Evolutionary conservation across 495 filamentous ascomycete genomes (phyloP).

Genomic region (Hyphodiscus hymeniophilus): DNA sequence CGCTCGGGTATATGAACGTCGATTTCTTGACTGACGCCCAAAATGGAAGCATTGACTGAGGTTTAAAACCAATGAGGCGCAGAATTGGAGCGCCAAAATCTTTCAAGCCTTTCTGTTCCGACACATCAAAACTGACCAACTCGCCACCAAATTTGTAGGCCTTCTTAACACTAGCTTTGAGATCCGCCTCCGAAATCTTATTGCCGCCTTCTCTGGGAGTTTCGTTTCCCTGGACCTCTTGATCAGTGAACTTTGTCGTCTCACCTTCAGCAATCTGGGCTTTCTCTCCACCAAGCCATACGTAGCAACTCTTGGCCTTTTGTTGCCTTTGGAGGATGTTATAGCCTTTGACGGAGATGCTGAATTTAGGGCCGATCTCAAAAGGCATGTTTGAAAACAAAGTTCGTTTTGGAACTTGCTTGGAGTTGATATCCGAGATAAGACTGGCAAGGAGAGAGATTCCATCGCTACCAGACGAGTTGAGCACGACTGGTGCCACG

Average conservation of each 20-base stretch:
- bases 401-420: conserved; percentile 77
- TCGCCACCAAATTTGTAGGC: conserved; percentile 95
- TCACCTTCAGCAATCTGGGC: conserved; percentile 68
- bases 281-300: conserved; percentile 78
- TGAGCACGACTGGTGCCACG: conserved; percentile 34
- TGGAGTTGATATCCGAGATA: conserved; percentile 83
- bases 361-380: conserved; percentile 77
- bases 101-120: conserved; percentile 69
- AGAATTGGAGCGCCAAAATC: conserved; percentile 76
- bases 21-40: conserved; percentile 84
- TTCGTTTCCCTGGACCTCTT: conserved; percentile 66
- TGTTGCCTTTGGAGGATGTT: conserved; percentile 77
- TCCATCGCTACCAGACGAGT: conserved; percentile 56
- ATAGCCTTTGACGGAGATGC: conserved; percentile 88
- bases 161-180: conserved; percentile 76
- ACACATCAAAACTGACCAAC: conserved; percentile 73
- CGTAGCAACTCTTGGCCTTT: conserved; percentile 69
- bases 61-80: conserved; percentile 92
- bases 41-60: conserved; percentile 60
- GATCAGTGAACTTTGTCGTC: conserved; percentile 67
- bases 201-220: too few relatives aligned
- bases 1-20: conserved; percentile 90
- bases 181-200: too few relatives aligned
- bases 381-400: conserved; percentile 78
- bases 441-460: conserved; percentile 74